These are phyloP conservation scores for Leccinum fuscescens DNA, from an alignment of 1,284 basidiomycete species.

Conservation along the genomic window DNA sequence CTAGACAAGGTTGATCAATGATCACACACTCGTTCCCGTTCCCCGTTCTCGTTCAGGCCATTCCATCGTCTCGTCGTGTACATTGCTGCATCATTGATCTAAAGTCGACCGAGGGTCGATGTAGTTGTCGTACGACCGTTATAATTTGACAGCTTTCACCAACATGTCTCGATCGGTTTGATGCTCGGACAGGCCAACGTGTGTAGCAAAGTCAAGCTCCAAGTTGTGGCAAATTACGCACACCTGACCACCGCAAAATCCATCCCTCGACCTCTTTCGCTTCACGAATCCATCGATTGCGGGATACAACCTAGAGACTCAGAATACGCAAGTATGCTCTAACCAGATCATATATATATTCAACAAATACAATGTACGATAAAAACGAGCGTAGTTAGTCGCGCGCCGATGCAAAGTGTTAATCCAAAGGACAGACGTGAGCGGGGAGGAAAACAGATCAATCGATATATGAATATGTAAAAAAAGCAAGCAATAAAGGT, in stretches of 20 bases:
- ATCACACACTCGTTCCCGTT: no score
- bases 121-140: no score
- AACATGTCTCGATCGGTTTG: no score
- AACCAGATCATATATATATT: background rate
- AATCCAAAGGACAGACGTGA: conserved; percentile 7
- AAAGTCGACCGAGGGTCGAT: no score
- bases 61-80: no score
- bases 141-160: no score
- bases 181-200: no score
- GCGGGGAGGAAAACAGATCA: background rate
- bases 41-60: no score
- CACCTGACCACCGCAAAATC: background rate
- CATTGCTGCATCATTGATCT: no score
- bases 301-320: background rate
- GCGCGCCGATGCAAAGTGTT: background rate
- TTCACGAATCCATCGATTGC: background rate
- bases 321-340: background rate
- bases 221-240: background rate
- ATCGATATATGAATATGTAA: conserved; percentile 10
- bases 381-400: conserved; percentile 16
- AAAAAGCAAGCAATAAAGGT: background rate
- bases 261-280: background rate
- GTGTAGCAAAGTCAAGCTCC: no score
- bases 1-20: no score
- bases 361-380: conserved; percentile 21